phyloP scores from a whole-genome alignment of 139 green algal genomes.

The Nannochloris sp. region DNA sequence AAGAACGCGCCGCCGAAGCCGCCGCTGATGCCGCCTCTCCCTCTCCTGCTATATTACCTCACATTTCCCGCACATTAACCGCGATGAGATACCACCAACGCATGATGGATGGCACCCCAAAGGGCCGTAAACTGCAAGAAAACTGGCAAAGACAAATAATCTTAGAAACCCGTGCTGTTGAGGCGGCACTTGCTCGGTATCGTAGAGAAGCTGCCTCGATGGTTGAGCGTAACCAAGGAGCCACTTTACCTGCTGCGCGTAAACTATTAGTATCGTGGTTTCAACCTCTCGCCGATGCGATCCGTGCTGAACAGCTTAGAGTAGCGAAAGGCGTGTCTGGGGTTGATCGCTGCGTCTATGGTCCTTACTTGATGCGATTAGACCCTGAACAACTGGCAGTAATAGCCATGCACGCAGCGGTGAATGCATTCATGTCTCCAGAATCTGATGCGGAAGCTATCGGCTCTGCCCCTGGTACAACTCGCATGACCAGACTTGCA shows the following conservation, averaged over 20 bases:
- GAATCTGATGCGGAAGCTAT: neutral
- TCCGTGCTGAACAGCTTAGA: conserved; percentile 38
- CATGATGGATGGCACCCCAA: conserved; percentile 16
- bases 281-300: conserved; percentile 25
- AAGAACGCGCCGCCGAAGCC: neutral
- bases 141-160: conserved; percentile 38
- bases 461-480: conserved; percentile 6
- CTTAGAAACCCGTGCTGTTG: conserved; percentile 26
- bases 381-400: conserved; percentile 43
- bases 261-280: conserved; percentile 41
- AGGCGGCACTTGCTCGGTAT: conserved; percentile 20
- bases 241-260: conserved; percentile 10
- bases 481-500: conserved; percentile 17
- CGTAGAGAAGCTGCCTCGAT: conserved; percentile 5
- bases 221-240: conserved; percentile 3
- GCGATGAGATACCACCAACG: conserved; percentile 25
- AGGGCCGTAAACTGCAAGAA: conserved; percentile 16
- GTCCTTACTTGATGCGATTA: conserved; percentile 50
- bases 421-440: conserved; percentile 1
- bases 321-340: neutral
- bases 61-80: conserved; percentile 1
- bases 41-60: neutral
- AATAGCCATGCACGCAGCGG: conserved; percentile 45
- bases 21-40: neutral
- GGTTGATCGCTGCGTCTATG: conserved; percentile 41